Base-by-base conservation (phyloP, 306 rosid species). In the Medicago ruthenica region DNA sequence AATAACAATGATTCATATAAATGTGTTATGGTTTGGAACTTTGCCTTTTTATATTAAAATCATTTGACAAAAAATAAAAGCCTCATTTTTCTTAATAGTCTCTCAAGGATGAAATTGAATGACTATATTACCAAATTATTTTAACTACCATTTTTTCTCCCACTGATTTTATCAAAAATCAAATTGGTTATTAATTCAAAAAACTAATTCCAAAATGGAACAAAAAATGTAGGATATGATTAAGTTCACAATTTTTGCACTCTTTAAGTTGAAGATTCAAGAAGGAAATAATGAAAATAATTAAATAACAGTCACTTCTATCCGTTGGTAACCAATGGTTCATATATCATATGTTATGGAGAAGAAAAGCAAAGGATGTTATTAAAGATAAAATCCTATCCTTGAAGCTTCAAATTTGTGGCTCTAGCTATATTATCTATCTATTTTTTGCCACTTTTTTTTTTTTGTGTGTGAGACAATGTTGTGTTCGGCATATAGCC, bases 301-400 rank as follows among this genome's bases (percentile, higher is more conserved):
- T 27, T 27, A 27, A 27, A 27, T 27, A 27, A 27, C 31, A 27
- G 31, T 27, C 3, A 27, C 31, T 27, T 70, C 54, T 82, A 67
- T 83, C 78, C 70, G 0, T 50, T 17, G 59, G 27, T 57, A 67
- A 73, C 76, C 74, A 70, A 83, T 81, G 91, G 92, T 71, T 47
- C 64, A 58, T 71, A 83, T 71, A 69, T 20, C 64, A 58, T 71
- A 83, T 68, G 72, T 20, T 53, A 83, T 7, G 44, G 61, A 83
- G 44, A 54, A 42, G 34, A 79, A 22, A 84, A 36, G 81, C 12
- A 40, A 67, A 71, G 89, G 81, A 83, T 53, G 50, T 15, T 58
- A 80, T 21, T 63, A 4, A n/a, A 75, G 93, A 90, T 86, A 86
- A 85, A 81, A 79, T 51, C 76, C 83, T 85, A 90, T 90, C 93